A percentile compares a stretch with the other conserved stretches of the same genome.
Evolutionary conservation across 2,329 filamentous ascomycete species (phyloP).

Genomic region (Metarhizium rileyi): DNA sequence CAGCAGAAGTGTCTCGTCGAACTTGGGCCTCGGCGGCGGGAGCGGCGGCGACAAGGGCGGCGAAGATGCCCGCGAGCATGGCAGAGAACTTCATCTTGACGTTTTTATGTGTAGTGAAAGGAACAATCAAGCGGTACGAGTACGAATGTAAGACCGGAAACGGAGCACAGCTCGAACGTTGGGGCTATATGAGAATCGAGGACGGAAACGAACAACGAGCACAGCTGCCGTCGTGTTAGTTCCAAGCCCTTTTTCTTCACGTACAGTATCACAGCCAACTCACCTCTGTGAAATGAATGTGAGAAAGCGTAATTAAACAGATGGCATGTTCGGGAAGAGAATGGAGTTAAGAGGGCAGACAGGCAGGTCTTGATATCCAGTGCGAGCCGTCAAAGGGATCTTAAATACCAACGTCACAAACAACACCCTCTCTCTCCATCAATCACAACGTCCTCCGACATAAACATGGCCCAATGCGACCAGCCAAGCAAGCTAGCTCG

Average conservation of each 20-base stretch:
- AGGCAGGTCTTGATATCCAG: neutral
- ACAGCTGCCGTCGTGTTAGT: neutral
- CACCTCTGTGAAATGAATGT: neutral
- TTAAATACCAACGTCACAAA: neutral
- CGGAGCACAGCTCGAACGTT: neutral
- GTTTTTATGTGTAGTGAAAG: neutral
- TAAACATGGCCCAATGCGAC: neutral
- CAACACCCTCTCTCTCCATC: too few relatives aligned
- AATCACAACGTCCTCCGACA: too few relatives aligned
- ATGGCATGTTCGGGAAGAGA: too few relatives aligned
- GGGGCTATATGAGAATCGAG: neutral
- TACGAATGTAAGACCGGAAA: neutral
- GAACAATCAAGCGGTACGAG: neutral
- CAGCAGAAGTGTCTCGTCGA: neutral
- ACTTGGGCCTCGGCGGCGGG: neutral
- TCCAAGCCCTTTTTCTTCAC: neutral
- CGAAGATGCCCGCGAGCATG: neutral
- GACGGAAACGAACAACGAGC: neutral
- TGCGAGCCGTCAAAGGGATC: neutral
- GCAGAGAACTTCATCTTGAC: neutral
- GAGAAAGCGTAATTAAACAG: too few relatives aligned
- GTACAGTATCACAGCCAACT: too few relatives aligned
- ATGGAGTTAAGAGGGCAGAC: too few relatives aligned
- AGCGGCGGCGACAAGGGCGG: neutral
- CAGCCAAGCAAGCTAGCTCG: neutral